A percentile compares a stretch with the other conserved stretches of the same genome.
phyloP scores from a whole-genome alignment of 345 rosid genomes.

The Eucalyptus marginata region DNA sequence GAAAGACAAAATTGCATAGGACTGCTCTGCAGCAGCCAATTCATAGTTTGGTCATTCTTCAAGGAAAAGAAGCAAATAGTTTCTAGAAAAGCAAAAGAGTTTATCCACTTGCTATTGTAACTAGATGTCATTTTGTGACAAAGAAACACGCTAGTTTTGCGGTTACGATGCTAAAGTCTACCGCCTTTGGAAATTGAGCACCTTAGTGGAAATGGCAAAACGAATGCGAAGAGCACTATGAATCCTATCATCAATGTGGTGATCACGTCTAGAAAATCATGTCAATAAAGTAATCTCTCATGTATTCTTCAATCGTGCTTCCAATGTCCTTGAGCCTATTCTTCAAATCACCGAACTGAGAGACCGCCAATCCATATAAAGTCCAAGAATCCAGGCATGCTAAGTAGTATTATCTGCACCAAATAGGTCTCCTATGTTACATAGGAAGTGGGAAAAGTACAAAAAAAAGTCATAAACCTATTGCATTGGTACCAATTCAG shows the following conservation, averaged over 20 bases:
- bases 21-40: not conserved
- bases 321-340: not conserved
- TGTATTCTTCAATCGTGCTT: not conserved
- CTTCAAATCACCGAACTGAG: constrained; percentile 12
- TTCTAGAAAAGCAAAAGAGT: not conserved
- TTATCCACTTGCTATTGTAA: not conserved
- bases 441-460: not conserved
- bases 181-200: constrained; percentile 18
- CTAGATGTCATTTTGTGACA: not conserved
- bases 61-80: not conserved
- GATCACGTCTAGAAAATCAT: constrained; percentile 15
- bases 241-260: constrained; percentile 7
- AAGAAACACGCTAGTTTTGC: not conserved
- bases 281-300: not conserved
- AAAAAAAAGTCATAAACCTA: too few relatives aligned
- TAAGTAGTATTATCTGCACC: constrained; percentile 45
- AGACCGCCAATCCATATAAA: constrained; percentile 18
- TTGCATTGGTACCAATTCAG: too few relatives aligned
- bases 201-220: constrained; percentile 3
- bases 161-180: not conserved
- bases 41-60: not conserved
- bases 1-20: not conserved
- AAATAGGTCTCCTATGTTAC: constrained; percentile 23
- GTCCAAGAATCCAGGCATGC: constrained; percentile 20
- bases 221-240: constrained; percentile 4